phyloP scores from a whole-genome alignment of 257 asterid species.

The Osmanthus fragrans region DNA sequence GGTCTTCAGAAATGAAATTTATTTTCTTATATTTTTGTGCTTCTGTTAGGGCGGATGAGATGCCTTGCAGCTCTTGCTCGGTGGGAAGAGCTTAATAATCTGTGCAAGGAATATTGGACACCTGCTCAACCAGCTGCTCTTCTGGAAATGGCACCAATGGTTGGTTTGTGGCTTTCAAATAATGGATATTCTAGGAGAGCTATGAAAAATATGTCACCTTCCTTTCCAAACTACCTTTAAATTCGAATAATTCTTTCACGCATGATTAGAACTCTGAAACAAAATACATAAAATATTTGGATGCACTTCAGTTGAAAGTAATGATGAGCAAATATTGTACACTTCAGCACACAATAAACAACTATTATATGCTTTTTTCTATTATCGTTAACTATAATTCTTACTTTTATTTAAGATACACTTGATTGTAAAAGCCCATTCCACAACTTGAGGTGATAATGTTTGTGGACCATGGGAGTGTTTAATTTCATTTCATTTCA shows the following conservation, averaged over 20 bases:
- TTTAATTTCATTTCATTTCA: not conserved
- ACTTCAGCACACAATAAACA: not conserved
- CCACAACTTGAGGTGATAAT: not conserved
- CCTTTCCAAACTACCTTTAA: not conserved
- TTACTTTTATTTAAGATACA: constrained; percentile 10
- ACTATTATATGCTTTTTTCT: not conserved
- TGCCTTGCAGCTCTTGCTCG: constrained; percentile 99
- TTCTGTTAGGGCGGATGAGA: constrained; percentile 82
- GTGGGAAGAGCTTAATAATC: constrained; percentile 99
- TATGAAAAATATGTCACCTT: not conserved
- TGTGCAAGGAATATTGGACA: constrained; percentile 97
- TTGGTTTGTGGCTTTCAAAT: constrained; percentile 39
- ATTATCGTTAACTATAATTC: not conserved
- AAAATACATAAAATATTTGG: not conserved
- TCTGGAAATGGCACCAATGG: constrained; percentile 99
- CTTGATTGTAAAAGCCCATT: not conserved
- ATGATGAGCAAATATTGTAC: not conserved
- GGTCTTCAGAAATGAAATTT: constrained; percentile 14
- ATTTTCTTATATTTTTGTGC: constrained; percentile 15
- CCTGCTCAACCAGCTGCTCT: constrained; percentile 99
- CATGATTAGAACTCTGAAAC: constrained; percentile 5
- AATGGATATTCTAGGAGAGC: not conserved
- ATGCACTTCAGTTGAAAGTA: not conserved
- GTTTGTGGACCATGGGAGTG: not conserved
- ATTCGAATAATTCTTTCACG: not conserved